phyloP scores from a whole-genome alignment of 2,329 filamentous ascomycete species.

The Exophiala mesophila region DNA sequence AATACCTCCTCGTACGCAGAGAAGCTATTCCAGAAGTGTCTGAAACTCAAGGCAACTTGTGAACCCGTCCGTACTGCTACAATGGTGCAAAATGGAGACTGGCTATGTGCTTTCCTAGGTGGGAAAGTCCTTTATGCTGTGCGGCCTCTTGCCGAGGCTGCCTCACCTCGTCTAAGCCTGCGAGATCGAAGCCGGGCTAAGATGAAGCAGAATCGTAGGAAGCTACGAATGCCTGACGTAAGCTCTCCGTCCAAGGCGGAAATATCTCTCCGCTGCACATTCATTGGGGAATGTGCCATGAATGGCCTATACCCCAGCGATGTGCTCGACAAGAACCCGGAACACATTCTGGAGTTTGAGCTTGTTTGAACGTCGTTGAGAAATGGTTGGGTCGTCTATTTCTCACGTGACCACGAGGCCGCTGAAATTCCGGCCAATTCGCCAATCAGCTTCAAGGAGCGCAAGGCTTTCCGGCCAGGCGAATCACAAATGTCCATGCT shows the following conservation, averaged over 20 bases:
- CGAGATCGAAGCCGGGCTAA: neutral
- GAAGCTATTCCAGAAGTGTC: slow-evolving; percentile 6
- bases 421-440: slow-evolving; percentile 14
- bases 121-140: slow-evolving; percentile 13
- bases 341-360: slow-evolving; percentile 11
- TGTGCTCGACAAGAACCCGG: neutral
- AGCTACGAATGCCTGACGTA: neutral
- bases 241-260: neutral
- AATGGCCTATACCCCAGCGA: slow-evolving; percentile 9
- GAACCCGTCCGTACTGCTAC: slow-evolving; percentile 15
- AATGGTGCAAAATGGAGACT: slow-evolving; percentile 14
- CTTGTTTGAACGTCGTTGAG: slow-evolving; percentile 6
- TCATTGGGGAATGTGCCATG: slow-evolving; percentile 18
- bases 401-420: slow-evolving; percentile 3
- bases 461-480: slow-evolving; percentile 19
- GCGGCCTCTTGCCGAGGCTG: slow-evolving; percentile 1
- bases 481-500: slow-evolving; percentile 12
- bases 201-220: neutral
- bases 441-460: slow-evolving; percentile 9
- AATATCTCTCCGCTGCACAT: slow-evolving; percentile 4
- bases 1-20: slow-evolving; percentile 1
- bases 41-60: slow-evolving; percentile 5
- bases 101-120: slow-evolving; percentile 15
- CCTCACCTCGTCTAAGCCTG: neutral
- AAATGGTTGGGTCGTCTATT: too few species aligned